Conservation (phyloP, 2,329 filamentous ascomycete species). For the Cercospora zeae-maydis region DNA sequence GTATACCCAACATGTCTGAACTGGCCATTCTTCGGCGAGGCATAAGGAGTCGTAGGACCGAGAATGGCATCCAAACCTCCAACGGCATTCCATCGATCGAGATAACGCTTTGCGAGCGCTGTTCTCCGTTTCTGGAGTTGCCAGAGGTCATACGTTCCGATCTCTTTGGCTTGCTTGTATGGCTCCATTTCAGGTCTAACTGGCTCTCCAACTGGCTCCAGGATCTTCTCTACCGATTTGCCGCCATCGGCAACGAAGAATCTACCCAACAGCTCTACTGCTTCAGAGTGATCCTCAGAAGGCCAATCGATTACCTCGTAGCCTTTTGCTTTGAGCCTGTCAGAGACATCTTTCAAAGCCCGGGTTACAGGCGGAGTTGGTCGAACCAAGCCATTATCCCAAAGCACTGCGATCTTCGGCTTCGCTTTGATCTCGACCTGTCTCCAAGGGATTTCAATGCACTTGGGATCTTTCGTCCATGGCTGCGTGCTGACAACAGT, state of each 20-base stretch:
- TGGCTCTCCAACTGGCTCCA: conserved; percentile 43
- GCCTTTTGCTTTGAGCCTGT: conserved; percentile 50
- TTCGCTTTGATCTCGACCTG: conserved; percentile 43
- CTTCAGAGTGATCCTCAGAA: conserved; percentile 51
- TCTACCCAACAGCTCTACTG: conserved; percentile 47
- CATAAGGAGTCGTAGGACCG: conserved; percentile 46
- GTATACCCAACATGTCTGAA: conserved; percentile 46
- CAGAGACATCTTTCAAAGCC: conserved; percentile 54
- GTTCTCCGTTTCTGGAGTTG: conserved; percentile 48
- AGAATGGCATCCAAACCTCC: conserved; percentile 46
- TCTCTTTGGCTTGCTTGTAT: conserved; percentile 45
- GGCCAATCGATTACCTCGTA: conserved; percentile 58
- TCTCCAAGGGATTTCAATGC: conserved; percentile 54
- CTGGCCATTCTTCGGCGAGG: conserved; percentile 41
- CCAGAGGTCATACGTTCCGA: conserved; percentile 47
- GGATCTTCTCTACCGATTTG: conserved; percentile 43
- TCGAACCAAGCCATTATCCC: conserved; percentile 58
- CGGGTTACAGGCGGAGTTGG: conserved; percentile 59
- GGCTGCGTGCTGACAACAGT: conserved; percentile 45
- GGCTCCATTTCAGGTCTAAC: conserved; percentile 49
- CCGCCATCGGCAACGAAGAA: conserved; percentile 54
- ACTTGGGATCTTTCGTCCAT: conserved; percentile 52
- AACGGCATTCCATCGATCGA: conserved; percentile 44
- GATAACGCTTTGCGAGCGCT: conserved; percentile 40
- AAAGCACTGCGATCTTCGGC: conserved; percentile 59